Conservation (phyloP, 768 basidiomycete species). For the Rubroboletus satanas region DNA sequence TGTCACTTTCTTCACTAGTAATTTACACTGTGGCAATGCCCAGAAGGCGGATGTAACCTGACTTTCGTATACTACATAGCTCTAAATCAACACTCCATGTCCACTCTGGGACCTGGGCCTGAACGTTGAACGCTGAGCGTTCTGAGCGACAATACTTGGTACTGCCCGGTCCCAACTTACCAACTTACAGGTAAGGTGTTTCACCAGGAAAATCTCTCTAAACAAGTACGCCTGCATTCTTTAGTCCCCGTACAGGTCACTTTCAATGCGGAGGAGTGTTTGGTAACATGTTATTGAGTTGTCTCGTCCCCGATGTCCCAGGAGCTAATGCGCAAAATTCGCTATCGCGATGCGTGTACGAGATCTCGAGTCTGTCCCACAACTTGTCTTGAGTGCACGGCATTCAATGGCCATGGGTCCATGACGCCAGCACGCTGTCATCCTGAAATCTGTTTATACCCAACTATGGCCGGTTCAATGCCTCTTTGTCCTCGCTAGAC, state of each 20-base stretch:
- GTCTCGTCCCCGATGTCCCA: background rate
- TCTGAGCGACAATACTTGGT: background rate
- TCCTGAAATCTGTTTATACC: background rate
- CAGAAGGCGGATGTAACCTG: background rate
- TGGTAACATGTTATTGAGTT: background rate
- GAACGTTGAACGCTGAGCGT: background rate
- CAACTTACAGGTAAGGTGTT: background rate
- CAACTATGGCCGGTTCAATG: background rate
- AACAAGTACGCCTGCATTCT: background rate
- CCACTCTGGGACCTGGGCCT: too few relatives aligned
- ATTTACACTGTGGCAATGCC: background rate
- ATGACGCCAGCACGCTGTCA: background rate
- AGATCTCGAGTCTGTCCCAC: background rate
- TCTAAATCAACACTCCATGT: background rate
- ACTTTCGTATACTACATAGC: background rate
- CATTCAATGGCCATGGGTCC: background rate
- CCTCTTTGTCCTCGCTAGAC: background rate
- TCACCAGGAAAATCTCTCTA: background rate
- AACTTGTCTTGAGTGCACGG: background rate
- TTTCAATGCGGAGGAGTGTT: background rate
- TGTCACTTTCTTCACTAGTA: background rate
- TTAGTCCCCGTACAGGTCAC: background rate
- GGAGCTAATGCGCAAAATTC: background rate
- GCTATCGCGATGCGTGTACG: background rate
- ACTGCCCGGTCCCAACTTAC: background rate